phyloP scores from a whole-genome alignment of 2,329 filamentous ascomycete genomes.

The Monilinia aucupariae region DNA sequence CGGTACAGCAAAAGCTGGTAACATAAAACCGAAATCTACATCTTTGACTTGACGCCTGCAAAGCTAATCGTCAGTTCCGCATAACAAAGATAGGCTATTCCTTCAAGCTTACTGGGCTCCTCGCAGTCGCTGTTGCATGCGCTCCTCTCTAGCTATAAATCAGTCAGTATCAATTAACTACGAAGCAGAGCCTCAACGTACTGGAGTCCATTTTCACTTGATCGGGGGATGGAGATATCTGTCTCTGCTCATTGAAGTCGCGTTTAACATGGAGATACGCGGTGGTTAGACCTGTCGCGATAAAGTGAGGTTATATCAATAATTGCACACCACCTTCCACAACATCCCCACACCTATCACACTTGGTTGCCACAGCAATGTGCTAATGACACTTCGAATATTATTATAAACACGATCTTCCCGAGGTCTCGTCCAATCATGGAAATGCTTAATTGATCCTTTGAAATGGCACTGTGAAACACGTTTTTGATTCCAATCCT shows the following conservation, averaged over 20 bases:
- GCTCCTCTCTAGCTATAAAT: conserved; percentile 50
- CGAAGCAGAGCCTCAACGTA: background rate
- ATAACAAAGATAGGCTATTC: conserved; percentile 5
- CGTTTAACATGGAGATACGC: conserved; percentile 1
- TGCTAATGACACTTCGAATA: background rate
- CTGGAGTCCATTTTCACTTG: conserved; percentile 13
- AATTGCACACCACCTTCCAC: background rate
- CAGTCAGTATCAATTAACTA: conserved; percentile 11
- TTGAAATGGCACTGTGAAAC: conserved; percentile 2
- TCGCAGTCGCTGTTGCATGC: conserved; percentile 59
- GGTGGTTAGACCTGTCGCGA: background rate
- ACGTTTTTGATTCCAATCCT: background rate
- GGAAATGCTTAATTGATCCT: background rate
- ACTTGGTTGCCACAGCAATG: background rate
- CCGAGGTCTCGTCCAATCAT: background rate
- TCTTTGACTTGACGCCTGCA: conserved; percentile 50
- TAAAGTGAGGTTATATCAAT: background rate
- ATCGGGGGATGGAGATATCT: background rate
- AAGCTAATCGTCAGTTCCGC: conserved; percentile 38
- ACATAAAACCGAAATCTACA: conserved; percentile 52
- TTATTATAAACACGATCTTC: background rate
- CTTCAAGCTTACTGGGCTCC: conserved; percentile 51
- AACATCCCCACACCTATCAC: background rate
- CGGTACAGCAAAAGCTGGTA: conserved; percentile 36
- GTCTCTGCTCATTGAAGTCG: conserved; percentile 9